Conservation (phyloP, 371 early-diverging fungal species). For the Parasitella parasitica region DNA sequence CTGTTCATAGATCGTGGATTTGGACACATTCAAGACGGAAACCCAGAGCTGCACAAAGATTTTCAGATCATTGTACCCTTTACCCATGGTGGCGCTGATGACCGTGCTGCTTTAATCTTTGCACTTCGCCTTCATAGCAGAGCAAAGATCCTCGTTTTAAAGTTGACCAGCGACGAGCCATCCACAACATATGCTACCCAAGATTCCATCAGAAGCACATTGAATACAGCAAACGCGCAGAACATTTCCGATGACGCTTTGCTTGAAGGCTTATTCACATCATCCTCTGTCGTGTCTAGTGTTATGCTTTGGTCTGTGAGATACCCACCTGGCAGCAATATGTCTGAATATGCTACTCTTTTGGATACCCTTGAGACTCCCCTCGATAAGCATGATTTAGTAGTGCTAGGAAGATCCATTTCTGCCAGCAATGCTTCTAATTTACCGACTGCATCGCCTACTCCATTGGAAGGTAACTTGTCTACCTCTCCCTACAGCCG, state of each 20-base stretch:
- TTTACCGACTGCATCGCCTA: neutral
- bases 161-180: neutral
- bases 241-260: neutral
- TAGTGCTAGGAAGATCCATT: slow-evolving; percentile 12
- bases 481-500: neutral
- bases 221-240: neutral
- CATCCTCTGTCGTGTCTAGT: neutral
- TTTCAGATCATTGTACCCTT: slow-evolving; percentile 32
- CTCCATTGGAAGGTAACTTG: neutral
- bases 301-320: neutral
- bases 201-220: neutral
- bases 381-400: slow-evolving; percentile 11
- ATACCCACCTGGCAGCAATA: neutral
- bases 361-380: slow-evolving; percentile 2
- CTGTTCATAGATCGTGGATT: slow-evolving; percentile 78
- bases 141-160: slow-evolving; percentile 9
- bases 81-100: slow-evolving; percentile 13
- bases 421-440: neutral
- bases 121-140: slow-evolving; percentile 33
- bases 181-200: neutral
- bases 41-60: slow-evolving; percentile 19
- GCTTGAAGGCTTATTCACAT: neutral
- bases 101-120: slow-evolving; percentile 25
- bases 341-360: neutral
- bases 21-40: slow-evolving; percentile 30